Percentiles rank a stretch among this genome's conserved stretches.
Conservation (phyloP, 1,284 basidiomycete species). For the Gomphus bonarii region DNA sequence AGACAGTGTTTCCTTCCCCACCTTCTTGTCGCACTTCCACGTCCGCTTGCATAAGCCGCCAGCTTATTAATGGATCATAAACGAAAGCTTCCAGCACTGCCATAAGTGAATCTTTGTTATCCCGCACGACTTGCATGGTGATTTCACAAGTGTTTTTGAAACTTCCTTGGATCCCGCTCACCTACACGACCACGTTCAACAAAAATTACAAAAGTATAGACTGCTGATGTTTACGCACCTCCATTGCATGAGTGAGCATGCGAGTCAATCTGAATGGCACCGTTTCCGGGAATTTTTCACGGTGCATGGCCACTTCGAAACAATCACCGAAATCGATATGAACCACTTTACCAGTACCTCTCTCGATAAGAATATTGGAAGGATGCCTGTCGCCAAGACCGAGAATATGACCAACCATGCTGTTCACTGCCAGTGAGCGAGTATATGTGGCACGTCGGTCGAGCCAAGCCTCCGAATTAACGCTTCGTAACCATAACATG, state of each 20-base stretch:
- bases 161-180: constrained; percentile 95
- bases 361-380: constrained; percentile 89
- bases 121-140: constrained; percentile 92
- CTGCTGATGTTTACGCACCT: constrained; percentile 42
- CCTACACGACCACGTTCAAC: constrained; percentile 31
- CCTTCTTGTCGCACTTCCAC: constrained; percentile 53
- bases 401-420: constrained; percentile 96
- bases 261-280: constrained; percentile 97
- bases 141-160: constrained; percentile 96
- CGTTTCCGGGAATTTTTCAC: constrained; percentile 98
- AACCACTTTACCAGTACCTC: constrained; percentile 92
- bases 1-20: constrained; percentile 19
- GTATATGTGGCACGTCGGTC: constrained; percentile 97
- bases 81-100: constrained; percentile 95
- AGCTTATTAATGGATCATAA: constrained; percentile 84
- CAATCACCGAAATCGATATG: constrained; percentile 98
- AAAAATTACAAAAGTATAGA: constrained; percentile 9
- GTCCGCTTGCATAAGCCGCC: constrained; percentile 74
- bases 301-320: constrained; percentile 90
- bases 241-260: constrained; percentile 99
- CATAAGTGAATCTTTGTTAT: constrained; percentile 97
- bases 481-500: constrained; percentile 93
- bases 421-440: constrained; percentile 89
- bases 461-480: constrained; percentile 96
- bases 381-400: constrained; percentile 99